Base-by-base conservation (phyloP, 371 early-diverging fungal species). In the Dichotomocladium elegans region DNA sequence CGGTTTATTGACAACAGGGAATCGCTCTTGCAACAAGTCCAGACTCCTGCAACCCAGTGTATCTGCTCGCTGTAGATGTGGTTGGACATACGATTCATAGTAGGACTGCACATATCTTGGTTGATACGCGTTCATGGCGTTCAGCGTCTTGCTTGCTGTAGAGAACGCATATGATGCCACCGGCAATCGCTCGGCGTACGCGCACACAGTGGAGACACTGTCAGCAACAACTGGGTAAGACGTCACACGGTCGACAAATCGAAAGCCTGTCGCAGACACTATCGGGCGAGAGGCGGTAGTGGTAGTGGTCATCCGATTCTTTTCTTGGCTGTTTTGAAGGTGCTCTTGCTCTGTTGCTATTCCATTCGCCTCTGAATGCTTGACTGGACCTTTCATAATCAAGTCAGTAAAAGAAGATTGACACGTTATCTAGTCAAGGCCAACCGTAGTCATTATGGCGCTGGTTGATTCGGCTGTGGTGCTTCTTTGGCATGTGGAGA, bases 1-100 rank as follows among this genome's bases (percentile, higher is more conserved):
- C n/a, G 85, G 87, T 59, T 82, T 58, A 27, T 58, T 72, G 35
- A 89, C 74, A 17, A 85, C 70, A 10, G 90, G 90, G 66, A 85
- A 79, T 27, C 69, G 74, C 2, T 55, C 41, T 53, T 88, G 83
- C 29, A 90, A 53, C 30, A 75, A 41, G 51, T 88, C 87, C 14
- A 90, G 68, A 1, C 88, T 85, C 46, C 74, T 66, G 40, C 79
- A 74, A 12, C 86, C 89, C 27, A 85, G 66, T 3, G 72, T 56
- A 56, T 90, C 88, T 3, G 80, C 81, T 19, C 60, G 72, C 41
- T 72, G 68, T 4, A 86, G 60, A 30, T 82, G 82, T 37, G 77
- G 72, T 58, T 83, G 77, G 37, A 84, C 47, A 22, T 74, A 77
- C 7, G 55, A 59, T 28, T 66, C 64, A 53, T 75, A 74, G 58